Percentiles rank a stretch among this genome's conserved stretches.
These are phyloP conservation scores for Colletotrichum tabaci DNA, from an alignment of 2,329 filamentous ascomycete genomes.

Conservation along the genomic window DNA sequence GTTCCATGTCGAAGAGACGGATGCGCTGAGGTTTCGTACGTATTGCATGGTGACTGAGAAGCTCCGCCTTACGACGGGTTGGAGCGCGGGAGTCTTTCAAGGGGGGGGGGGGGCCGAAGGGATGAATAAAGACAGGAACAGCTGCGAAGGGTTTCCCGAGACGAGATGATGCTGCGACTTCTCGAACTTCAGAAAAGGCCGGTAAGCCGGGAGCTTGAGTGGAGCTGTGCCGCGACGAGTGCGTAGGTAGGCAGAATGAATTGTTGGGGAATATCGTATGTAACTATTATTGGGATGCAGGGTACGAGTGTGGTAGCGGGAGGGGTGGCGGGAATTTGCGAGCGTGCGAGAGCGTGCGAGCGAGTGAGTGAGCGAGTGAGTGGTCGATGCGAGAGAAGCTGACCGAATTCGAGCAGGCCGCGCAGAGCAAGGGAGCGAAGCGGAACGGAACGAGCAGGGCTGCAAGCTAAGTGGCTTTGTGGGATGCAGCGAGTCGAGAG, in stretches of 20 bases:
- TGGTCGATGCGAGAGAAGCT: conserved; percentile 6
- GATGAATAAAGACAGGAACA: conserved; percentile 1
- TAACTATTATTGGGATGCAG: conserved; percentile 31
- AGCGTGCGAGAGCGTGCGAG: not conserved
- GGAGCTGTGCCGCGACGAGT: conserved; percentile 8
- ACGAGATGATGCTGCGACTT: conserved; percentile 5
- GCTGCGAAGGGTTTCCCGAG: conserved; percentile 7
- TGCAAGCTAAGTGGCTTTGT: not conserved
- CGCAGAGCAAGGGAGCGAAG: conserved; percentile 23
- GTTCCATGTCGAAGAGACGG: conserved; percentile 99
- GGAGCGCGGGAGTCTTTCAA: conserved; percentile 8
- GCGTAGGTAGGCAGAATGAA: conserved; percentile 20
- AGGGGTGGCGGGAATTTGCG: conserved; percentile 16
- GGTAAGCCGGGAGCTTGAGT: not conserved
- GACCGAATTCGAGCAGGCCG: conserved; percentile 8
- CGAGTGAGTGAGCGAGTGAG: conserved; percentile 5
- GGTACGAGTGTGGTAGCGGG: conserved; percentile 23
- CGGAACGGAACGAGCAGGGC: not conserved
- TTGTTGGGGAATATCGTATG: conserved; percentile 23
- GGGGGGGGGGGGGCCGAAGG: not conserved
- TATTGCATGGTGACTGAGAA: conserved; percentile 83
- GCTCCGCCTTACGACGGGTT: conserved; percentile 16
- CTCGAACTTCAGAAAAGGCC: conserved; percentile 13
- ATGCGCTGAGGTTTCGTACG: conserved; percentile 94
- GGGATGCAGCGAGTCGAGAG: not conserved